Evolutionary conservation across 306 rosid genomes (phyloP), one percentile per base, ranked within the genome.

Genomic region (Elaeagnus macrophylla): DNA sequence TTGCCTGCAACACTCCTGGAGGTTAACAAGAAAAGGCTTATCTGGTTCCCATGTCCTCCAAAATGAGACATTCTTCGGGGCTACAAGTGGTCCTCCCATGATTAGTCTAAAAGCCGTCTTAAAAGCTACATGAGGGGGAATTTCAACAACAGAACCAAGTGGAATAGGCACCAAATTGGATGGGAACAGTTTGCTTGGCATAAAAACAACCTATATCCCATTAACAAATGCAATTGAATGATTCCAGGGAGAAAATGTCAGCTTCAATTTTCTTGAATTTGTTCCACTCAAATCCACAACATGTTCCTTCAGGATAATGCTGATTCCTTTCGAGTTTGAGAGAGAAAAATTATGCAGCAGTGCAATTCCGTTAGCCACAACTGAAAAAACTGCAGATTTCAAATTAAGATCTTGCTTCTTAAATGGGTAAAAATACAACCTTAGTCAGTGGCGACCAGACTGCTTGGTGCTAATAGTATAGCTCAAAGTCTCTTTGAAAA

Each of bases 21-120:
- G 12, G 70, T 67, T 58, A 49, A 73, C 45, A 48, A 73, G 70
- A 67, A 56, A 73, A 12, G 56, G 53, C 13, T 32, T 52, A 37
- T 73, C 74, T 14, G 74, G 55, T 44, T 62, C 60, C 78, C 78
- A 73, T 17, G 57, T 67, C 66, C 74, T 73, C 73, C 62, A 73
- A 10, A 62, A 51, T 53, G 78, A 46, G 55, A 61, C 78, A 41
- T 67, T 67, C 45, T 47, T 57, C 4, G 73, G 58, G 12, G 59
- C 62, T 53, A 67, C 9, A 37, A 36, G 54, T 47, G 61, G 73
- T 40, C 78, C 78, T 42, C 78, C 78, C 78, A 67, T 63, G 60
- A 53, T 73, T 9, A 73, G 47, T 61, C 78, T 64, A 15, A 67
- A 67, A 5, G 42, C 63, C 0, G 74, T 73, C 62, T 63, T 59